A percentile compares a stretch with the other conserved stretches of the same genome.
Evolutionary conservation across 352 stramenopile genomes (phyloP).

Genomic region (Pythium phragmitis): DNA sequence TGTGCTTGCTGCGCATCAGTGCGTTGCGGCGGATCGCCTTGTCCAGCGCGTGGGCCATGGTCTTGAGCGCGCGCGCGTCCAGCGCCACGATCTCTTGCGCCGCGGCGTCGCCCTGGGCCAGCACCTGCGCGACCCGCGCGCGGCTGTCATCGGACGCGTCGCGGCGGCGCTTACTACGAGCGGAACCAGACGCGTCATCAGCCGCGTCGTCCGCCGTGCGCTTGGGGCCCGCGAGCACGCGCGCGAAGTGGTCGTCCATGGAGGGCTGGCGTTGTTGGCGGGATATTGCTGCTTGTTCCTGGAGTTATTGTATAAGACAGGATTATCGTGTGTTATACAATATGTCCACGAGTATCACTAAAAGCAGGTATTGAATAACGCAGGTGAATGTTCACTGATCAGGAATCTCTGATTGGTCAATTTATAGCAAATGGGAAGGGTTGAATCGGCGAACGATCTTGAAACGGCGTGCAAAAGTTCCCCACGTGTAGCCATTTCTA

Average conservation of each 20-base stretch:
- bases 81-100: slow-evolving; percentile 49
- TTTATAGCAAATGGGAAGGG: slow-evolving; percentile 9
- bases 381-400: background rate
- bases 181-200: background rate
- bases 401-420: background rate
- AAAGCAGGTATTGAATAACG: background rate
- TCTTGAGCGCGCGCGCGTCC: slow-evolving; percentile 50
- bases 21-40: slow-evolving; percentile 66
- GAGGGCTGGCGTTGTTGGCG: background rate
- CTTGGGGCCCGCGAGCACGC: slow-evolving; percentile 39
- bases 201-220: slow-evolving; percentile 6
- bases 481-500: background rate
- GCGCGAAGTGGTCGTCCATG: slow-evolving; percentile 68
- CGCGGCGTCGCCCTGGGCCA: slow-evolving; percentile 36
- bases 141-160: slow-evolving; percentile 10
- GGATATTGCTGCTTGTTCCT: background rate
- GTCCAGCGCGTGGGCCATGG: slow-evolving; percentile 48
- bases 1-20: slow-evolving; percentile 56
- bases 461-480: slow-evolving; percentile 14
- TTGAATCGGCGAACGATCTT: slow-evolving; percentile 21
- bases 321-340: background rate
- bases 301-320: background rate
- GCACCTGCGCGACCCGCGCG: slow-evolving; percentile 42
- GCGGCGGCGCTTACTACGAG: slow-evolving; percentile 9
- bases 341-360: background rate